phyloP scores from a whole-genome alignment of 805 yeast species.

The Wickerhamomyces bovis region DNA sequence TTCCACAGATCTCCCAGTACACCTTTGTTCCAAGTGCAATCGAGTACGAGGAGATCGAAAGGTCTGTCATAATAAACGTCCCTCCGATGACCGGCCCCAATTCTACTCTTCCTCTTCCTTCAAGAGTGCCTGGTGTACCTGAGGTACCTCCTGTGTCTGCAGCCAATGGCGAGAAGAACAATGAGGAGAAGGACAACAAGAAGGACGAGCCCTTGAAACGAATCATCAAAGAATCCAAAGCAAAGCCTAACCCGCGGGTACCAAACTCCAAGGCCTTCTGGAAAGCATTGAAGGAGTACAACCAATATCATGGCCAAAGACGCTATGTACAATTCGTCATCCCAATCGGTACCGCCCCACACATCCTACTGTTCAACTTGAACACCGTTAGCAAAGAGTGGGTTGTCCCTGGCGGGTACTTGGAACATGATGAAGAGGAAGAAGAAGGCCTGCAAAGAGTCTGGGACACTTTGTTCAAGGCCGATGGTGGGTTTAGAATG shows the following conservation, averaged over 20 bases:
- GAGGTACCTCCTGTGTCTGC: background rate
- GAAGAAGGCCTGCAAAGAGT: slow-evolving; percentile 7
- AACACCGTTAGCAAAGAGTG: background rate
- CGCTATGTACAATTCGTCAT: slow-evolving; percentile 14
- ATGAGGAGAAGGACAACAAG: too few species aligned
- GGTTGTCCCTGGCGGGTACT: slow-evolving; percentile 11
- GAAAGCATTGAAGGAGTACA: slow-evolving; percentile 4
- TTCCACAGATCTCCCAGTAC: background rate
- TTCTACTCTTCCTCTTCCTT: background rate
- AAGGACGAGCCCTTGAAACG: background rate
- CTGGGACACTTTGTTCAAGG: slow-evolving; percentile 10
- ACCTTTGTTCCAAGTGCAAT: slow-evolving; percentile 3
- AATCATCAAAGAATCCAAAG: background rate
- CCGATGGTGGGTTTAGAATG: background rate
- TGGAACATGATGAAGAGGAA: slow-evolving; percentile 12
- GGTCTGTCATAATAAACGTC: background rate
- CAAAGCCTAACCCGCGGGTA: slow-evolving; percentile 2
- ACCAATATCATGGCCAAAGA: slow-evolving; percentile 3
- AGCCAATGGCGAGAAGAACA: background rate
- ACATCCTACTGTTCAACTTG: slow-evolving; percentile 7
- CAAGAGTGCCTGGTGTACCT: background rate
- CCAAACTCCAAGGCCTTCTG: slow-evolving; percentile 5
- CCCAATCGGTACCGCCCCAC: slow-evolving; percentile 9
- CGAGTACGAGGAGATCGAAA: slow-evolving; percentile 1
- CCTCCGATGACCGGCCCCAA: background rate